Conservation (phyloP, 352 stramenopile genomes). For the Globisporangium middletonii region DNA sequence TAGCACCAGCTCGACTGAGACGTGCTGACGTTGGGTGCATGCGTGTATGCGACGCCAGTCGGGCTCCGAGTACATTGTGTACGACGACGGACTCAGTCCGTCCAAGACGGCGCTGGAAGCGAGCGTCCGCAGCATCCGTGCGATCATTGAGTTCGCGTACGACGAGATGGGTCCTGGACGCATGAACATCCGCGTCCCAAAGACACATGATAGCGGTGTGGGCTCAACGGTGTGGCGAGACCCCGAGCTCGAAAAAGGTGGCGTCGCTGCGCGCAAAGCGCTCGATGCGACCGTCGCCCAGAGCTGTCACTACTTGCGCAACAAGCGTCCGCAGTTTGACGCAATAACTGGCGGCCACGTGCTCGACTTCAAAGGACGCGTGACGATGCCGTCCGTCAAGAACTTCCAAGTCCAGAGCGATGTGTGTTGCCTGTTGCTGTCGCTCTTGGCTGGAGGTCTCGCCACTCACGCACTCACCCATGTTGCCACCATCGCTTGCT, state of each 20-base stretch:
- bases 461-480: background rate
- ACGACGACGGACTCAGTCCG: slow-evolving; percentile 35
- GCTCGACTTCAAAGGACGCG: slow-evolving; percentile 56
- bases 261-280: background rate
- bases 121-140: too few species aligned
- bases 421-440: slow-evolving; percentile 29
- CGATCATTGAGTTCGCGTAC: too few species aligned
- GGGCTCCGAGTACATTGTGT: slow-evolving; percentile 56
- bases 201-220: slow-evolving; percentile 22
- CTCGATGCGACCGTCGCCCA: slow-evolving; percentile 52
- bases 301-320: slow-evolving; percentile 71
- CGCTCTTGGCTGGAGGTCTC: background rate
- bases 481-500: background rate
- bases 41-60: slow-evolving; percentile 15
- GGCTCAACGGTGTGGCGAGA: slow-evolving; percentile 24
- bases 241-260: slow-evolving; percentile 9
- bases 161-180: too few species aligned
- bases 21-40: background rate
- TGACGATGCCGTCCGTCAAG: slow-evolving; percentile 67
- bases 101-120: too few species aligned
- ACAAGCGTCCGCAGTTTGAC: slow-evolving; percentile 80
- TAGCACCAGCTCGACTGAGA: too few species aligned
- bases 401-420: slow-evolving; percentile 68
- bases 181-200: slow-evolving; percentile 24
- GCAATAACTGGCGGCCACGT: slow-evolving; percentile 44